These are phyloP conservation scores for Leishmania braziliensis DNA, from an alignment of 208 protist genomes.

Conservation along the genomic window DNA sequence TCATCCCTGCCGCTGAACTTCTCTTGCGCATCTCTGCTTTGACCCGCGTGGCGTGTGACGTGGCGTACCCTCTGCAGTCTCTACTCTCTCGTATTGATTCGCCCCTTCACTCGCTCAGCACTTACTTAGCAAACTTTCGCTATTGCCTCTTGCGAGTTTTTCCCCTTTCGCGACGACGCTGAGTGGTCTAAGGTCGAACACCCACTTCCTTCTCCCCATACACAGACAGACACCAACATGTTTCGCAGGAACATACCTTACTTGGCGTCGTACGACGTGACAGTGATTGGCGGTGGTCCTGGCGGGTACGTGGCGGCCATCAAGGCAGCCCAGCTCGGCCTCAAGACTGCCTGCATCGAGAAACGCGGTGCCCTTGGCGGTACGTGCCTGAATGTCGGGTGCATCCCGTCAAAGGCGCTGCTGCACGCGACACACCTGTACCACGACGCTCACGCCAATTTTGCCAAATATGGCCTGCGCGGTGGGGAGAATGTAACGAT, in stretches of 20 bases:
- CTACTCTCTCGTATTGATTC: neutral
- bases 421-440: constrained; percentile 98
- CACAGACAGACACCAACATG: constrained; percentile 51
- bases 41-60: neutral
- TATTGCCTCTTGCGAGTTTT: neutral
- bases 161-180: neutral
- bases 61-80: neutral
- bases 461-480: constrained; percentile 91
- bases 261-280: constrained; percentile 94
- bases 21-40: neutral
- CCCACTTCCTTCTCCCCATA: neutral
- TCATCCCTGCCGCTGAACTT: neutral
- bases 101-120: neutral
- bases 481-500: constrained; percentile 89
- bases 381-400: constrained; percentile 99
- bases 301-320: constrained; percentile 99
- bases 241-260: constrained; percentile 52
- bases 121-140: neutral
- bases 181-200: neutral
- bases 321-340: constrained; percentile 99
- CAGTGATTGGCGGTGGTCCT: constrained; percentile 99
- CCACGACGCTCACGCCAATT: constrained; percentile 95
- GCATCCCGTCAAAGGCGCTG: constrained; percentile 99
- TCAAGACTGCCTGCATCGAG: constrained; percentile 99
- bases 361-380: constrained; percentile 97